Evolutionary conservation across 176 grass and related monocot genomes (phyloP), one percentile per base, ranked within the genome.

Genomic region (Bolboschoenus planiculmis): DNA sequence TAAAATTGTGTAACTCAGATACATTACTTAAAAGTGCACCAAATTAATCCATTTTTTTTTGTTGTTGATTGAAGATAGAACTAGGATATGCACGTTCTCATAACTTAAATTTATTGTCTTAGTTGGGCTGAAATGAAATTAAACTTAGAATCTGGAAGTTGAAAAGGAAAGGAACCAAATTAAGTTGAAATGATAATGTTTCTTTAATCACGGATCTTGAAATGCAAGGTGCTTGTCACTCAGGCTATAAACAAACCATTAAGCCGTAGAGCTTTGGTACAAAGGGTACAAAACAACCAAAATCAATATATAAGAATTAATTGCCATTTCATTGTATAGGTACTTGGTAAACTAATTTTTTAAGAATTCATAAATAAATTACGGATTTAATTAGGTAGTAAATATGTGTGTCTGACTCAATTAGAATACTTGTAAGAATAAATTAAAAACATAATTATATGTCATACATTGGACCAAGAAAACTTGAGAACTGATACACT

Each of bases 21-120:
- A 78, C 47, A 63, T n/a, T 81, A 63, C 34, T 57, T 81, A 64
- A 34, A 64, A 48, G 40, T 46, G 5, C 40, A 81, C 40, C 35
- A 29, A 63, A 62, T 30, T 11, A 54, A 40, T 63, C 3, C 20
- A 8, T 37, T 40, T 42, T 43, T 71, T 10, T n/a, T 42, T 10
- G n/a, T 23, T 71, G 18, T 72, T 72, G 67, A 72, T 44, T 72
- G 26, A 72, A 72, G 37, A 44, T 72, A 44, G 9, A 34, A 44
- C 20, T 26, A 72, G n/a, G 67, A 72, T 72, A 44, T 72, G 66
- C 37, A 72, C 44, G 40, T 44, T n/a, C 33, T n/a, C 35, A 16
- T 68, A 40, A n/a, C 35, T 68, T 65, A 4, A 35, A 21, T 37
- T 66, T 20, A 27, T 66, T 8, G 33, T 35, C 16, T 9, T 33